Evolutionary conservation across 2,329 filamentous ascomycete genomes (phyloP), one percentile per base, ranked within the genome.

Genomic region (Alternaria brassicae): DNA sequence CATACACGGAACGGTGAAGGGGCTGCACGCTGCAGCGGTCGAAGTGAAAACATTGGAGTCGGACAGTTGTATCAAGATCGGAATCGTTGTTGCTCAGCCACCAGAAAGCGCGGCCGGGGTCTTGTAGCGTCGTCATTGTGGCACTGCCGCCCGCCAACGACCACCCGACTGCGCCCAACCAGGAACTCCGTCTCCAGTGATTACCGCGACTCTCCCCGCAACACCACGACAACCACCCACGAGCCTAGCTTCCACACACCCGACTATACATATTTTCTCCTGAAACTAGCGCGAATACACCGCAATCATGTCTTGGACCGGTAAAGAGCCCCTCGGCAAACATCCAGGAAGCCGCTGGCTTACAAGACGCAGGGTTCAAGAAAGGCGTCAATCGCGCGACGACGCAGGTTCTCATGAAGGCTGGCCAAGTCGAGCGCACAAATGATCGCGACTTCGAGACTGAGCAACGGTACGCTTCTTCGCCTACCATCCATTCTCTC

Each of bases 351-450:
- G 15, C 60, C 41, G 55, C 42, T 58, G 52, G 58, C 73, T 77
- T 51, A 76, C 63, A 41, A 23, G 27, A 27, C 62, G 34, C 73
- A 91, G 90, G 90, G 67, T 94, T 93, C 83, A 93, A 95, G 84
- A 97, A 96, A 81, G 96, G 96, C 88, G 93, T 98, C 84, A 94
- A 95, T 84, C 92, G 95, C 83, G 94, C 94, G 73, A 97, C 94
- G 81, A 99, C 96, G 82, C 93, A 97, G 89, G 94, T 98, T 64
- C 97, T 99, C 92, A 98, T 99, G 94, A 99, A 99, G 86, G 96
- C 69, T 88, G 92, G 95, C 61, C 95, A 98, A 83, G 96, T 99
- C 72, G 95, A 99, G 81, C 94, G 95, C 82, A 99, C 95, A 25
- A 97, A 94, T 79, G 95, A 99, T 82, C 92, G 96, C 69, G 95